phyloP scores from a whole-genome alignment of 176 grass and related monocot genomes.

The Phoenix dactylifera region DNA sequence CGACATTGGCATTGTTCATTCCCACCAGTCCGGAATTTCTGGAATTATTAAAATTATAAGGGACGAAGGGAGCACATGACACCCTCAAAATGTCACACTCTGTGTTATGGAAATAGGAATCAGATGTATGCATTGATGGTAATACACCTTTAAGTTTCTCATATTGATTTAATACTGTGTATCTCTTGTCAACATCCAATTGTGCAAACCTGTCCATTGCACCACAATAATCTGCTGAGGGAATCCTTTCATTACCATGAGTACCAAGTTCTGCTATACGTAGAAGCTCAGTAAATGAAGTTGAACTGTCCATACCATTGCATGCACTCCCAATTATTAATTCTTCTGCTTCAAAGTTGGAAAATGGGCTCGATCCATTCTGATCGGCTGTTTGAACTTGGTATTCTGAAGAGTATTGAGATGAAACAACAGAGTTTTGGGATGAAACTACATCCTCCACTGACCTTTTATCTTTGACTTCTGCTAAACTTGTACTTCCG shows the following conservation, averaged over 20 bases:
- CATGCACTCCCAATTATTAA: conserved; percentile 24
- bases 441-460: conserved; percentile 50
- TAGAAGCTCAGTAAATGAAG: conserved; percentile 33
- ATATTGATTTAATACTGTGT: background rate
- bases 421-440: conserved; percentile 53
- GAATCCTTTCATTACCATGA: conserved; percentile 7
- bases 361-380: conserved; percentile 25
- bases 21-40: background rate
- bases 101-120: conserved; percentile 30
- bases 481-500: conserved; percentile 11
- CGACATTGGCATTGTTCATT: conserved; percentile 23
- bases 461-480: conserved; percentile 37
- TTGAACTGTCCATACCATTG: conserved; percentile 19
- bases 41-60: background rate
- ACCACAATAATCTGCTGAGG: conserved; percentile 27
- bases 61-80: background rate
- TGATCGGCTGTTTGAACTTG: conserved; percentile 15
- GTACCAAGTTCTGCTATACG: conserved; percentile 31
- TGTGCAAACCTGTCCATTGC: conserved; percentile 15
- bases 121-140: conserved; percentile 17
- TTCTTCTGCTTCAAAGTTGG: conserved; percentile 24
- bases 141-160: conserved; percentile 20
- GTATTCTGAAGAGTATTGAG: conserved; percentile 41
- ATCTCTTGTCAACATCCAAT: conserved; percentile 30
- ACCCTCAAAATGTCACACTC: background rate